phyloP scores from a whole-genome alignment of 441 rosid genomes.

The Flueggea neowawraea region DNA sequence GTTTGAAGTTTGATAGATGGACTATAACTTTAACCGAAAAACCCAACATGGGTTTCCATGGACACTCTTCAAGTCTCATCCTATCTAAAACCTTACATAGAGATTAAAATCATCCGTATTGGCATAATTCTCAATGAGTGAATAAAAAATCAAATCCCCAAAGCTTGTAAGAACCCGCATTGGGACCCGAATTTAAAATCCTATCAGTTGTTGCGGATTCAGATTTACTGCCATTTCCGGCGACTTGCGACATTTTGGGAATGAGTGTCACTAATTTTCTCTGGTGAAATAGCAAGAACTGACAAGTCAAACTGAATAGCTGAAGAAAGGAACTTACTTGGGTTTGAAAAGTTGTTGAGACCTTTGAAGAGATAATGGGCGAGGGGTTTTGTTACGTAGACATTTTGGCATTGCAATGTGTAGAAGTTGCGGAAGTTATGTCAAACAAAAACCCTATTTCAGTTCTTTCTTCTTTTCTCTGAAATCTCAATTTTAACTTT shows the following conservation, averaged over 20 bases:
- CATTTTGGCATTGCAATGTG: constrained; percentile 32
- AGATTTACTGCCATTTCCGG: constrained; percentile 8
- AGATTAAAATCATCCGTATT: constrained; percentile 50
- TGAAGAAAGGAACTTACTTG: constrained; percentile 19
- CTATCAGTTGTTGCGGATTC: constrained; percentile 46
- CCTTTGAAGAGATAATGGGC: constrained; percentile 14
- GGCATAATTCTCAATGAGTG: constrained; percentile 59
- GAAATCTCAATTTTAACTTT: too few relatives aligned
- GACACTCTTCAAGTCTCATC: constrained; percentile 47
- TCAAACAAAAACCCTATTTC: too few relatives aligned
- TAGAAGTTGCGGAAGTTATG: too few relatives aligned
- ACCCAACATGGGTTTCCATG: too few relatives aligned
- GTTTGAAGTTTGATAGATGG: too few relatives aligned
- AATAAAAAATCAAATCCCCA: constrained; percentile 79
- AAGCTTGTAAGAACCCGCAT: constrained; percentile 56
- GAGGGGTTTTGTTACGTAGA: constrained; percentile 21
- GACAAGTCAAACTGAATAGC: constrained; percentile 13
- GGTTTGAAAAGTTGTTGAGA: constrained; percentile 23
- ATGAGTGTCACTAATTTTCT: constrained; percentile 22
- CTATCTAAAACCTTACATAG: constrained; percentile 56
- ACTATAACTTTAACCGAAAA: too few relatives aligned
- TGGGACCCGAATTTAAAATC: constrained; percentile 48
- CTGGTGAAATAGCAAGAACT: constrained; percentile 17
- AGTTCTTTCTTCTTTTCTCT: too few relatives aligned
- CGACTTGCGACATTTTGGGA: constrained; percentile 3